Conservation (phyloP, 176 grass and related monocot species). For the Musa acuminata region DNA sequence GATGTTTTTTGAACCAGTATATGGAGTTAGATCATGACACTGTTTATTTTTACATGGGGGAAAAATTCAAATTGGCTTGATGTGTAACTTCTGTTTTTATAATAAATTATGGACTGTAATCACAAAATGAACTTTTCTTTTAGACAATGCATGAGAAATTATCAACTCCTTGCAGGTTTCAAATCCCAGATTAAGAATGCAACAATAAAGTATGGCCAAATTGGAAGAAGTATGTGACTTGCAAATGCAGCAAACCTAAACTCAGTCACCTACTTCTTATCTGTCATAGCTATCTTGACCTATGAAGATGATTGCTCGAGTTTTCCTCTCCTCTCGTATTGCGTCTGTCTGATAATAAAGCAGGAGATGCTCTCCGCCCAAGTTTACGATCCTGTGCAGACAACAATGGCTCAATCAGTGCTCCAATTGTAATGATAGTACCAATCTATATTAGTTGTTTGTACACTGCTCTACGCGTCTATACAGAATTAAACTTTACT, state of each 20-base stretch:
- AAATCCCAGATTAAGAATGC: background rate
- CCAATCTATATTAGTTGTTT: background rate
- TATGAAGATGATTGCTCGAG: slow-evolving; percentile 34
- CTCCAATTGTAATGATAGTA: background rate
- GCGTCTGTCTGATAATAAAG: slow-evolving; percentile 23
- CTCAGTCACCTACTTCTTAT: background rate
- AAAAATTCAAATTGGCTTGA: background rate
- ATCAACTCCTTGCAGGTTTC: background rate
- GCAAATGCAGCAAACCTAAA: slow-evolving; percentile 27
- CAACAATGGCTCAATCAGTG: slow-evolving; percentile 6
- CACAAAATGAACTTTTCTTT: background rate
- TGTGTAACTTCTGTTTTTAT: background rate
- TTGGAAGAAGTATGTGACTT: slow-evolving; percentile 28
- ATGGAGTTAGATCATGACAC: too few relatives aligned
- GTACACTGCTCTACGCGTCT: background rate
- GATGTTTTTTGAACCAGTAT: too few relatives aligned
- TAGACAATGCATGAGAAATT: background rate
- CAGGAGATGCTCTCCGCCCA: slow-evolving; percentile 34
- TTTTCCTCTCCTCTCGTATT: slow-evolving; percentile 41
- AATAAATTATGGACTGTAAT: background rate
- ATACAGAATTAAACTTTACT: too few relatives aligned
- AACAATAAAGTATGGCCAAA: background rate
- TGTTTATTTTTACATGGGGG: too few relatives aligned
- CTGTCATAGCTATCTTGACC: slow-evolving; percentile 22
- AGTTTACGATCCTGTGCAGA: slow-evolving; percentile 48